phyloP scores from a whole-genome alignment of 306 rosid genomes.

The Ziziphus jujuba region DNA sequence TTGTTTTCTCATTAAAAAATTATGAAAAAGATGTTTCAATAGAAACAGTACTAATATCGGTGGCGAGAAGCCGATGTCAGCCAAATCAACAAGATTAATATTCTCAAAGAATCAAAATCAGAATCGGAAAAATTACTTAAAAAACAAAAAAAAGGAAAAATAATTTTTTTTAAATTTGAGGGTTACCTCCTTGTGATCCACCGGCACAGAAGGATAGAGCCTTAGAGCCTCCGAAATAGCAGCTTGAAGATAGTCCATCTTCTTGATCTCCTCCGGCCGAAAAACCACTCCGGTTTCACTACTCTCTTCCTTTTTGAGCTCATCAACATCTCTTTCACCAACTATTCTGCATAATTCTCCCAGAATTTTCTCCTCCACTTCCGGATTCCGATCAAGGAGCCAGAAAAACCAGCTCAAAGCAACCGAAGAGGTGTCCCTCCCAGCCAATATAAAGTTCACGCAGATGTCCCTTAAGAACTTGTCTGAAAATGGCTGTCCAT shows the following conservation, averaged over 20 bases:
- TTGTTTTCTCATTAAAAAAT: too few relatives aligned
- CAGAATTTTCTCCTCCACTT: constrained; percentile 60
- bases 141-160: background rate
- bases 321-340: constrained; percentile 37
- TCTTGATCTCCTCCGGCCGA: constrained; percentile 72
- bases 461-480: constrained; percentile 91
- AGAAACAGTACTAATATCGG: too few relatives aligned
- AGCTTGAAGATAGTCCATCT: constrained; percentile 94
- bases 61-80: too few relatives aligned
- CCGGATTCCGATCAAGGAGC: constrained; percentile 64
- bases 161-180: background rate
- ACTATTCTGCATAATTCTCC: constrained; percentile 57
- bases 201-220: constrained; percentile 88
- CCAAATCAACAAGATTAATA: too few relatives aligned
- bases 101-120: too few relatives aligned
- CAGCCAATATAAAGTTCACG: constrained; percentile 88
- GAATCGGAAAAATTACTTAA: too few relatives aligned
- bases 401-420: constrained; percentile 97
- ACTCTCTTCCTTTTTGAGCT: constrained; percentile 9
- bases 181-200: constrained; percentile 91
- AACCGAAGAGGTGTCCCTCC: constrained; percentile 95
- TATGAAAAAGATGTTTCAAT: too few relatives aligned
- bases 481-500: constrained; percentile 56
- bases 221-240: constrained; percentile 85
- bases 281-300: constrained; percentile 37